These are phyloP conservation scores for Fusarium mundagurra DNA, from an alignment of 2,329 filamentous ascomycete genomes.

Conservation along the genomic window DNA sequence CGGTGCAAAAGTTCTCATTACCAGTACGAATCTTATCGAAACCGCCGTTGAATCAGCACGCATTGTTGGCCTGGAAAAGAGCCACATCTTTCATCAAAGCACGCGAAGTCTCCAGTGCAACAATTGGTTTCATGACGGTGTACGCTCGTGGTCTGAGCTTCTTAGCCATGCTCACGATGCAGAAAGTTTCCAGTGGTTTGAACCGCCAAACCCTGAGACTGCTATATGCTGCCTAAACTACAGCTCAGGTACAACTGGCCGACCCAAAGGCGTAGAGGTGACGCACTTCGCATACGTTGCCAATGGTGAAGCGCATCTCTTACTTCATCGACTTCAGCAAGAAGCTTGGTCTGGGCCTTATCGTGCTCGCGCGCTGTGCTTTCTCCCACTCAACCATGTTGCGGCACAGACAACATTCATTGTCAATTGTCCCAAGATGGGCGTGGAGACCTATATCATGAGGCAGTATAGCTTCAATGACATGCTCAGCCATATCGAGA, in stretches of 20 bases:
- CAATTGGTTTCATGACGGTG: background rate
- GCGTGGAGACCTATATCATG: background rate
- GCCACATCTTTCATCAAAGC: background rate
- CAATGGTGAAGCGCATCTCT: background rate
- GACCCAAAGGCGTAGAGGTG: background rate
- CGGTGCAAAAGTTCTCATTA: background rate
- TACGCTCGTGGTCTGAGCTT: background rate
- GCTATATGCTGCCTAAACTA: background rate
- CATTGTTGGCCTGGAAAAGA: background rate
- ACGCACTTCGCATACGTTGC: background rate
- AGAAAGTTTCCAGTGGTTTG: background rate
- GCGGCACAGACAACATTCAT: background rate
- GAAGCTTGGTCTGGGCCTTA: background rate
- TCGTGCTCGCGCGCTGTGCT: background rate
- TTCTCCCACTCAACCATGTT: background rate
- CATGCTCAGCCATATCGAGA: background rate
- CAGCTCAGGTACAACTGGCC: background rate
- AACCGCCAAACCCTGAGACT: background rate
- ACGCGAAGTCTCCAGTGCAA: background rate
- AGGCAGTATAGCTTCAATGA: background rate
- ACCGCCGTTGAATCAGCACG: background rate
- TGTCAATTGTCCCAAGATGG: background rate
- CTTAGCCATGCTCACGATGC: background rate
- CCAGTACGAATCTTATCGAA: background rate
- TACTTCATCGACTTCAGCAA: background rate